Evolutionary conservation across 768 basidiomycete species (phyloP).

Genomic region (Cytidiella melzeri): DNA sequence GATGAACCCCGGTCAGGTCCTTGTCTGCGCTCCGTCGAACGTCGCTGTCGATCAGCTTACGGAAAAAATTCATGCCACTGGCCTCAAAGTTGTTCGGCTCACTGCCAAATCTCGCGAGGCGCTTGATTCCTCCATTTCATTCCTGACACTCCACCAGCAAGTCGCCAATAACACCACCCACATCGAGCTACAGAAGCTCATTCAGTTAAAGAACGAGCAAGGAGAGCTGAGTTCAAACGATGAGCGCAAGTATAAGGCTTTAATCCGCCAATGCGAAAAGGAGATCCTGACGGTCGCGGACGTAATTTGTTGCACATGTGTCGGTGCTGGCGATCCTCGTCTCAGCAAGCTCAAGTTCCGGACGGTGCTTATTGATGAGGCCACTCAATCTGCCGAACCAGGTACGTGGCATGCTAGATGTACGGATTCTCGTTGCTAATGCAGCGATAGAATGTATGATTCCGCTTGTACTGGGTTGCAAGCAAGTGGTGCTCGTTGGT

Average conservation of each 20-base stretch:
- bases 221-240: constrained; percentile 96
- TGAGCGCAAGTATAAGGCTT: constrained; percentile 95
- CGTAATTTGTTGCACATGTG: constrained; percentile 98
- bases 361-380: constrained; percentile 97
- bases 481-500: constrained; percentile 96
- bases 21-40: constrained; percentile 98
- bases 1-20: constrained; percentile 99
- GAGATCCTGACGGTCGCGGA: constrained; percentile 94
- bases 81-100: constrained; percentile 93
- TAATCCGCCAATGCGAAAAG: constrained; percentile 94
- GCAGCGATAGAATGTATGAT: constrained; percentile 99
- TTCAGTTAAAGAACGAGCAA: constrained; percentile 95
- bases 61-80: constrained; percentile 99
- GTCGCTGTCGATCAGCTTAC: constrained; percentile 99
- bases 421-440: constrained; percentile 13
- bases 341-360: constrained; percentile 97
- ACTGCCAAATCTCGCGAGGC: constrained; percentile 99
- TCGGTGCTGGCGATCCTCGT: constrained; percentile 94
- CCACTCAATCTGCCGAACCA: constrained; percentile 96
- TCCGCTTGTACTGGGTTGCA: constrained; percentile 94
- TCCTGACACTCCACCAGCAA: constrained; percentile 94
- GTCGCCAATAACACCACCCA: constrained; percentile 96
- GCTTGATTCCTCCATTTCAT: constrained; percentile 89
- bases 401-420: too few relatives aligned
- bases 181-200: constrained; percentile 95